These are phyloP conservation scores for Entomophthora muscae DNA, from an alignment of 371 early-diverging fungal species.

Conservation along the genomic window DNA sequence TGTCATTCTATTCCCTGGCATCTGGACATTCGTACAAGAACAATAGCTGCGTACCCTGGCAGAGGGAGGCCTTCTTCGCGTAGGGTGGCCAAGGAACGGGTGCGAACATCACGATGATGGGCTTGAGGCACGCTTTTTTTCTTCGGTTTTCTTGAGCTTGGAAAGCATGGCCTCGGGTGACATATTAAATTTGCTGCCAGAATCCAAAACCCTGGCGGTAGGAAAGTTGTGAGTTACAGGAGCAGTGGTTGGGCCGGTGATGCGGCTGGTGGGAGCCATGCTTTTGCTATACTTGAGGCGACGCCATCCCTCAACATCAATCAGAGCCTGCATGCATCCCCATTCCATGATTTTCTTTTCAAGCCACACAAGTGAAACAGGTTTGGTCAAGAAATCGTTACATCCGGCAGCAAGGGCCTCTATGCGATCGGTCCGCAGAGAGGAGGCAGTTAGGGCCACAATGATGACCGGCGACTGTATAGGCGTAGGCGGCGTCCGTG, in stretches of 20 bases:
- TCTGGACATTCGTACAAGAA: too few relatives aligned
- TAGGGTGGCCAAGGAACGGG: too few relatives aligned
- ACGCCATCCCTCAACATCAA: conserved; percentile 68
- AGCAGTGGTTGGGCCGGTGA: neutral
- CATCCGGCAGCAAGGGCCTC: conserved; percentile 74
- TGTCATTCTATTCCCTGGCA: too few relatives aligned
- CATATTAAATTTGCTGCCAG: conserved; percentile 2
- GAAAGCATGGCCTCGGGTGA: neutral
- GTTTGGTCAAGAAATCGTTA: conserved; percentile 78
- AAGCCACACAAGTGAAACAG: conserved; percentile 64
- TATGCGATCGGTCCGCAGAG: conserved; percentile 50
- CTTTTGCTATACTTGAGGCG: conserved; percentile 13
- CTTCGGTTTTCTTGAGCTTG: conserved; percentile 4
- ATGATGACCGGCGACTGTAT: conserved; percentile 67
- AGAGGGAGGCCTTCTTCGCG: too few relatives aligned
- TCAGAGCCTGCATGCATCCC: conserved; percentile 84
- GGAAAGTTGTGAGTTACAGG: neutral
- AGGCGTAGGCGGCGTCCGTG: conserved; percentile 13
- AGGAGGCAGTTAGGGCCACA: conserved; percentile 71
- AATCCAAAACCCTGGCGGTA: neutral
- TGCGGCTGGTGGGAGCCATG: neutral
- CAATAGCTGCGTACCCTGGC: too few relatives aligned
- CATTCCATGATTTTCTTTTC: conserved; percentile 76
- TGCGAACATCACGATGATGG: too few relatives aligned
- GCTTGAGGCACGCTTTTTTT: neutral